phyloP scores from a whole-genome alignment of 371 early-diverging fungal species.

The Mucor mucedo region DNA sequence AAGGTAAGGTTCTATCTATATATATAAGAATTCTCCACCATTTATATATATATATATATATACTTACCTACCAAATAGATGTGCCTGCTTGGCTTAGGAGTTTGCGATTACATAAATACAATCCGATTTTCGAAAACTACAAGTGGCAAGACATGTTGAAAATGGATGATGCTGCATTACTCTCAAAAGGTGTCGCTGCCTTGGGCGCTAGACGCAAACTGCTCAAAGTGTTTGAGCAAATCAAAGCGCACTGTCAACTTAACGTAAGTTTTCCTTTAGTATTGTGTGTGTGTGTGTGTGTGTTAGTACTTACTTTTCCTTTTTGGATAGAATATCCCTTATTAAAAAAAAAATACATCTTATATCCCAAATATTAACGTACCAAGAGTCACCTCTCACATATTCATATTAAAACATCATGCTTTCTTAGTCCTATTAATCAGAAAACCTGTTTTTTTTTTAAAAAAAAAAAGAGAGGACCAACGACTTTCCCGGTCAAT shows the following conservation, averaged over 20 bases:
- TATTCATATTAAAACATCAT: too few relatives aligned
- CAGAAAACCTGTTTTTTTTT: too few relatives aligned
- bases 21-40: too few relatives aligned
- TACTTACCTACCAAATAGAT: constrained; percentile 52
- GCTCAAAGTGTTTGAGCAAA: constrained; percentile 91
- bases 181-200: constrained; percentile 86
- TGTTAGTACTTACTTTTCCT: not conserved
- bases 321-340: too few relatives aligned
- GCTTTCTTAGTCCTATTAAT: too few relatives aligned
- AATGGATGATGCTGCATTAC: constrained; percentile 80
- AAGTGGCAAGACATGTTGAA: constrained; percentile 86
- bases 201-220: constrained; percentile 94
- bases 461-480: too few relatives aligned
- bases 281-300: not conserved
- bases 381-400: too few relatives aligned
- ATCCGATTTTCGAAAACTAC: constrained; percentile 83
- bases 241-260: constrained; percentile 56
- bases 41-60: not conserved
- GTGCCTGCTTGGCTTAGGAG: constrained; percentile 89
- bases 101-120: constrained; percentile 92
- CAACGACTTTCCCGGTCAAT: too few relatives aligned
- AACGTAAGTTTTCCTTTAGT: constrained; percentile 47
- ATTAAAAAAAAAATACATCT: too few relatives aligned
- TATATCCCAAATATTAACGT: too few relatives aligned
- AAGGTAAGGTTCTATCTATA: constrained; percentile 53